Conservation (phyloP, 2,329 filamentous ascomycete genomes). For the Aspergillus niger region DNA sequence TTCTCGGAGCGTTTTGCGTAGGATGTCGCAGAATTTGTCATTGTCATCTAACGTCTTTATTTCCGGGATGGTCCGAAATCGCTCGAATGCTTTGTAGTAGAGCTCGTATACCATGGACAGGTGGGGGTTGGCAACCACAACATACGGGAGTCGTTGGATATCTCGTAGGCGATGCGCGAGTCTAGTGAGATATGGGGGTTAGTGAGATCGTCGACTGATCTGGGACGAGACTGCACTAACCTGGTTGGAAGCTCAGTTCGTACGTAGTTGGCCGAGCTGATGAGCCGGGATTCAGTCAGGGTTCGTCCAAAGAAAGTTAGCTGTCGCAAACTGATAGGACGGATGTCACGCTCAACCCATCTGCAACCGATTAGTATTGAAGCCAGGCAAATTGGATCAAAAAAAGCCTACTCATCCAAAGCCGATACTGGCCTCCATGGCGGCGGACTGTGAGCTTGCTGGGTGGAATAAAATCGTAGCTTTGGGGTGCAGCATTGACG, state of each 20-base stretch:
- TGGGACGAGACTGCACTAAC: slow-evolving; percentile 44
- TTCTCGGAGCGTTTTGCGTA: slow-evolving; percentile 77
- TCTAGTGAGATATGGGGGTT: slow-evolving; percentile 47
- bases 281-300: slow-evolving; percentile 81
- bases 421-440: slow-evolving; percentile 61
- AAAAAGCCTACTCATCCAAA: slow-evolving; percentile 58
- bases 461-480: slow-evolving; percentile 30
- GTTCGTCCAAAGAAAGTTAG: slow-evolving; percentile 96
- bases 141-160: slow-evolving; percentile 94
- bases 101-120: slow-evolving; percentile 94
- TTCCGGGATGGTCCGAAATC: slow-evolving; percentile 78
- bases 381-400: not conserved
- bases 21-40: slow-evolving; percentile 77
- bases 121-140: slow-evolving; percentile 92
- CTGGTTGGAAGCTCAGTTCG: slow-evolving; percentile 88
- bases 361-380: slow-evolving; percentile 48
- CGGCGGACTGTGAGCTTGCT: slow-evolving; percentile 43
- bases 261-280: slow-evolving; percentile 97
- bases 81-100: slow-evolving; percentile 96
- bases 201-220: not conserved
- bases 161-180: slow-evolving; percentile 93
- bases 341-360: slow-evolving; percentile 89
- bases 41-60: slow-evolving; percentile 88
- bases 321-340: slow-evolving; percentile 94
- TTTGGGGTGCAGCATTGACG: slow-evolving; percentile 24